phyloP scores from a whole-genome alignment of 306 rosid species.

The Amphicarpaea edgeworthii region DNA sequence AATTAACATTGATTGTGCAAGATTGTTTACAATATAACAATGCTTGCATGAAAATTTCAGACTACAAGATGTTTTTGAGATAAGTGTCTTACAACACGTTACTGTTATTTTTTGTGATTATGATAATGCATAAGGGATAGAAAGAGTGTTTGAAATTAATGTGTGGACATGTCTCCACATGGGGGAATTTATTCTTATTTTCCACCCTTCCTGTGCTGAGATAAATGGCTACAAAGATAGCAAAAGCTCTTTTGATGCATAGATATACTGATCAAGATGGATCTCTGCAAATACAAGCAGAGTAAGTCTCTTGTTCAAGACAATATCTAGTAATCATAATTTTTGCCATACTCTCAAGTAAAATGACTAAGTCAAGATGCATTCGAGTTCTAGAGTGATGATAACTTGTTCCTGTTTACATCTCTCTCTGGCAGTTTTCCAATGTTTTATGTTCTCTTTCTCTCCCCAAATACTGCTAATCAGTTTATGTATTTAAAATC shows the following conservation, averaged over 20 bases:
- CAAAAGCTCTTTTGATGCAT: not conserved
- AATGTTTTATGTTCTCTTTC: too few species aligned
- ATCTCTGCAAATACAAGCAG: not conserved
- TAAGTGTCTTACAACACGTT: not conserved
- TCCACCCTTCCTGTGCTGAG: not conserved
- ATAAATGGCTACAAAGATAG: not conserved
- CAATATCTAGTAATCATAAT: not conserved
- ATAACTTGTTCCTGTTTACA: not conserved
- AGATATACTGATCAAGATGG: not conserved
- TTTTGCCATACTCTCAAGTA: not conserved
- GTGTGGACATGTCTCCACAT: slow-evolving; percentile 4
- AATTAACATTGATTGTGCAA: slow-evolving; percentile 4
- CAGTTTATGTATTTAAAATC: not conserved
- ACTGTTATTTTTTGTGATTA: not conserved
- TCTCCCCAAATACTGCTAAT: not conserved
- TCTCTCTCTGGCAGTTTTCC: not conserved
- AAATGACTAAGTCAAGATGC: not conserved
- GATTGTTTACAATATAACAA: not conserved
- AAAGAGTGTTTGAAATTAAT: not conserved
- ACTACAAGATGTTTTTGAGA: too few species aligned
- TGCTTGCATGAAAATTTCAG: not conserved
- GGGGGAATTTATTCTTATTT: not conserved
- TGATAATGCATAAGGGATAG: not conserved
- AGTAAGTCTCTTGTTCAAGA: not conserved
- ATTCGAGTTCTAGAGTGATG: not conserved